Conservation (phyloP, 768 basidiomycete species). For the Trametes villosa region DNA sequence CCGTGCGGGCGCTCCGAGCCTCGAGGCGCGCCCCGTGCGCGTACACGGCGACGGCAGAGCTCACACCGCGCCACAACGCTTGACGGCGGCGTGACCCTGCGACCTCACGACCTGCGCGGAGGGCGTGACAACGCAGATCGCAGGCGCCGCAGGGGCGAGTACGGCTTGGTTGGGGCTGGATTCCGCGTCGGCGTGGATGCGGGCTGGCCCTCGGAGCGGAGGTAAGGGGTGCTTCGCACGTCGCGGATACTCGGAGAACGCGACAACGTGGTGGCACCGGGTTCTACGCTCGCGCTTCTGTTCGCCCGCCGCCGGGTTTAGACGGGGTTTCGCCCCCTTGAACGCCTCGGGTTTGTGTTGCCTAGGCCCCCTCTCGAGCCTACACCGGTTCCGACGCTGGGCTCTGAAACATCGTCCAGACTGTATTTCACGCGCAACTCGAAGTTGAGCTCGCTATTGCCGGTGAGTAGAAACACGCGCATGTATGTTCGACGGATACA, state of each 20-base stretch:
- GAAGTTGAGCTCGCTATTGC: too few species aligned
- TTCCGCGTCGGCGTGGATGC: neutral
- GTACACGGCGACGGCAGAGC: neutral
- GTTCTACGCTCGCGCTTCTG: conserved; percentile 7
- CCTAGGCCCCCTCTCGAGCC: neutral
- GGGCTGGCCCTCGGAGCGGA: neutral
- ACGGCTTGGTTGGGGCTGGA: neutral
- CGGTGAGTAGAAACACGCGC: neutral
- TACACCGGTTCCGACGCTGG: too few species aligned
- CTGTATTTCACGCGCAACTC: too few species aligned
- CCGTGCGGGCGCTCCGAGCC: conserved; percentile 14
- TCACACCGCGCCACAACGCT: neutral
- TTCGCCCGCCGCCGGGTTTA: neutral
- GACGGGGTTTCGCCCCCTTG: neutral
- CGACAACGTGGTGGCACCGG: neutral
- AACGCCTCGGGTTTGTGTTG: neutral
- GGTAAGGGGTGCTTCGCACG: too few species aligned
- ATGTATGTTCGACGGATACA: too few species aligned
- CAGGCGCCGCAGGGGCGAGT: too few species aligned
- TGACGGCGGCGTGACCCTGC: too few species aligned
- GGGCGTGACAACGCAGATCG: too few species aligned
- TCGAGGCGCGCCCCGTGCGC: conserved; percentile 15
- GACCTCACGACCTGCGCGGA: too few species aligned
- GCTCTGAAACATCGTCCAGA: too few species aligned
- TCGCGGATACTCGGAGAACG: neutral